Conservation (phyloP, 805 yeast species). For the Grigorovia yakushimaensis region DNA sequence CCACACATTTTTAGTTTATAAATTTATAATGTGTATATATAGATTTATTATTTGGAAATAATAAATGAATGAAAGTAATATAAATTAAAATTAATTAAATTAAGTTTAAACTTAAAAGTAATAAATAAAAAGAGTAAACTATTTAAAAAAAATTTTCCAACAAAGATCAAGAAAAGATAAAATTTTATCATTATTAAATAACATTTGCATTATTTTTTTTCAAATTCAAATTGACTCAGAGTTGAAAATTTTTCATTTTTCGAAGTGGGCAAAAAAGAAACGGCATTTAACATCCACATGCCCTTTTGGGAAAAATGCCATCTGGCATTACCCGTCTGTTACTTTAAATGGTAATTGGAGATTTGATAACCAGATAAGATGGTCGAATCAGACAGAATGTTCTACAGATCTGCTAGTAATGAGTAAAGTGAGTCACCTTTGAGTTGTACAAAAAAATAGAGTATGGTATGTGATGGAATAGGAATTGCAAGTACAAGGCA, state of each 20-base stretch:
- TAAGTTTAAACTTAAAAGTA: not conserved
- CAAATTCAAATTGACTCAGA: not conserved
- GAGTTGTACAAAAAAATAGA: no score
- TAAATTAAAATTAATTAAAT: no score
- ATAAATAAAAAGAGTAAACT: not conserved
- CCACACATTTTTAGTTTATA: conserved; percentile 70
- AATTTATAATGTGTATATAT: not conserved
- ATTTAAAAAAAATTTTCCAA: not conserved
- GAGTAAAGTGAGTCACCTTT: no score
- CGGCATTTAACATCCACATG: not conserved
- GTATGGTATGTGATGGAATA: no score
- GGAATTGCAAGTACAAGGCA: no score
- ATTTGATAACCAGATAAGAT: not conserved
- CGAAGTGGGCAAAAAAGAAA: not conserved
- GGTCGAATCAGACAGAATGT: no score
- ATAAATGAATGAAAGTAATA: not conserved
- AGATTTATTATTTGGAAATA: not conserved
- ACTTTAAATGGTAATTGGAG: not conserved
- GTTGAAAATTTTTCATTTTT: not conserved
- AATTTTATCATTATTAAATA: not conserved
- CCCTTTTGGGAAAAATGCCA: not conserved
- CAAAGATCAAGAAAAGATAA: not conserved
- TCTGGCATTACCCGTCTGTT: not conserved
- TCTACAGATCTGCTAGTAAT: no score
- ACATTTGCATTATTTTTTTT: not conserved